Base-by-base conservation (phyloP, 164 flowering plant genomes). In the Magnolia sinica region DNA sequence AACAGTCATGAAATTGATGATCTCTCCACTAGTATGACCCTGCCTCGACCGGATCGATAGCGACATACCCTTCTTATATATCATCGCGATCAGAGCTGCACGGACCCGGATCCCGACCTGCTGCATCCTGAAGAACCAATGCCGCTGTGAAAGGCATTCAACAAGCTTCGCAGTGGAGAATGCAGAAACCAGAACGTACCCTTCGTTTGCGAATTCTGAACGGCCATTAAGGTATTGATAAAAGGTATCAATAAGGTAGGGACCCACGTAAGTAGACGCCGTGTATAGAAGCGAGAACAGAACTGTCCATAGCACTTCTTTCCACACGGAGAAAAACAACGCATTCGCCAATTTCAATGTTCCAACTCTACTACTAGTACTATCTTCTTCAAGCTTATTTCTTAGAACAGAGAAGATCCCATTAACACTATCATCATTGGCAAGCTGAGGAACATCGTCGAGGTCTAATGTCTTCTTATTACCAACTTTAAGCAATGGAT, bases 1-100 rank as follows among this genome's bases (percentile, higher is more conserved):
- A 68, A 92, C 90, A n/a, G 87, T 77, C 92, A 92, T 89, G 64
- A 89, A 72, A 79, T 92, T 92, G 16, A 91, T 88, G 51, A 91
- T 88, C 79, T 88, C 97, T 20, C 94, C 97, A 74, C 85, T 84
- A 7, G 89, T 84, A 31, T 87, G 88, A 3, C 86, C 82, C 73
- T 89, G 90, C 85, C 84, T 90, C 5, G 94, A 86, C 49, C 79
- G 86, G 72, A 88, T 74, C 0, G 97, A 91, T 63, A 92, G 84
- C 22, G 90, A 88, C 74, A 91, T 79, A 4, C 87, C 88, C 81
- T 91, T 92, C 18, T 82, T 78, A 74, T 92, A 92, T 23, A 91
- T 81, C 81, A 77, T 79, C 8, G 86, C 85, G 29, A 87, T 84
- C 50, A 91, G 80, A 0, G 82, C 89, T 20, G 92, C 85, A 14